Evolutionary conservation across 2,329 filamentous ascomycete species (phyloP).

Genomic region (Pseudohalonectria lignicola): DNA sequence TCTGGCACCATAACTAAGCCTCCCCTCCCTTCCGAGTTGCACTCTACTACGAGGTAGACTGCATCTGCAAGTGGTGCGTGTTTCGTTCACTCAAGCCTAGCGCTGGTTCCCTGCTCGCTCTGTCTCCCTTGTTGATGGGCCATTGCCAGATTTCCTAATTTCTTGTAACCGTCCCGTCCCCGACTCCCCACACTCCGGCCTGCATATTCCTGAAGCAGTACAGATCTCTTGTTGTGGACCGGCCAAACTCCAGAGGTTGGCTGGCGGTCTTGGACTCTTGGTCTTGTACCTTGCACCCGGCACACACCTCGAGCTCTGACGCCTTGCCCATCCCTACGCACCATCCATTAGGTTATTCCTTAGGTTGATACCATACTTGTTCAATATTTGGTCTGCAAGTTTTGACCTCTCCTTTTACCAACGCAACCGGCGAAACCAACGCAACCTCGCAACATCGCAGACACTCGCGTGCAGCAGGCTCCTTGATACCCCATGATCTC

Average conservation of each 20-base stretch:
- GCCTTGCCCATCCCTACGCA: too few species aligned
- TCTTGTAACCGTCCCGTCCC: not conserved
- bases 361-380: not conserved
- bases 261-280: not conserved
- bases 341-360: too few species aligned
- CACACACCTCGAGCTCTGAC: too few species aligned
- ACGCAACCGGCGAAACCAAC: too few species aligned
- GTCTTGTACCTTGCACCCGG: too few species aligned
- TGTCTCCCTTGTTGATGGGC: too few species aligned
- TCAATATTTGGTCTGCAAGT: not conserved
- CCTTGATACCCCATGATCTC: constrained; percentile 2
- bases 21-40: too few species aligned
- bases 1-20: too few species aligned
- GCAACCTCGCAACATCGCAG: not conserved
- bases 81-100: constrained; percentile 4
- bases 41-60: too few species aligned
- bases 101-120: too few species aligned
- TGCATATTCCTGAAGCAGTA: constrained; percentile 1
- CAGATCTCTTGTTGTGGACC: not conserved
- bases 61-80: too few species aligned
- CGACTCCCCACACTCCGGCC: constrained; percentile 1
- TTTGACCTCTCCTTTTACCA: not conserved
- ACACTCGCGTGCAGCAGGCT: not conserved
- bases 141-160: not conserved
- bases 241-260: too few species aligned